phyloP scores from a whole-genome alignment of 2,329 filamentous ascomycete species.

The Ophiocordyceps robertsii region DNA sequence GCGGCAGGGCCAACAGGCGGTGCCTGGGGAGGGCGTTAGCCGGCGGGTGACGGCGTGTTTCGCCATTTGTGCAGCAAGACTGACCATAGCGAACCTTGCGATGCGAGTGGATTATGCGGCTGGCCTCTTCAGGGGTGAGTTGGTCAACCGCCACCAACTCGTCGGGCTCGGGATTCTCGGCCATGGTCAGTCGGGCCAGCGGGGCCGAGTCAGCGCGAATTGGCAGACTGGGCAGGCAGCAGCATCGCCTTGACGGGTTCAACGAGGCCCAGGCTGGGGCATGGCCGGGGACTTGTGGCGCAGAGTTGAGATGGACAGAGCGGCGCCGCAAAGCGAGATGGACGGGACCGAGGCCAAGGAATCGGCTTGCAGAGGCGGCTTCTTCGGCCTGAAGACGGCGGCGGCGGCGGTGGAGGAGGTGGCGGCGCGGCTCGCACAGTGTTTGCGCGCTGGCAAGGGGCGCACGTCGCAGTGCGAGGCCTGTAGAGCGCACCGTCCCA shows the following conservation, averaged over 20 bases:
- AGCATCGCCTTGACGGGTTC: no score
- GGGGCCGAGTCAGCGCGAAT: no score
- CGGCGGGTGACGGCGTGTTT: background rate
- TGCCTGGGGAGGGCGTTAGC: constrained; percentile 25
- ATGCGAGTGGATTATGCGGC: constrained; percentile 55
- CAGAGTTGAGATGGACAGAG: no score
- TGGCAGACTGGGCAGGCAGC: no score
- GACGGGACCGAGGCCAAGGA: no score
- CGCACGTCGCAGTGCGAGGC: background rate
- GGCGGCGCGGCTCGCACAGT: background rate
- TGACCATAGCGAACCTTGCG: constrained; percentile 56
- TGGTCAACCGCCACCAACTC: constrained; percentile 36
- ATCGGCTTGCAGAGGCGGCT: no score
- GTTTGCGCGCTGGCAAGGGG: background rate
- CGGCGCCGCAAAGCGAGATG: no score
- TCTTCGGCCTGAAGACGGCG: no score
- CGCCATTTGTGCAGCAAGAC: constrained; percentile 11
- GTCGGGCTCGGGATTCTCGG: constrained; percentile 29
- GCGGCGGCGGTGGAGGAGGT: no score
- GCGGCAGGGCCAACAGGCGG: constrained; percentile 53
- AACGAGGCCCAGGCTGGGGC: no score
- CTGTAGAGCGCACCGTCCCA: background rate
- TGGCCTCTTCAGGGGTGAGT: constrained; percentile 52
- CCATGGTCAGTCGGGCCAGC: constrained; percentile 19
- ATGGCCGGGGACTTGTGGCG: no score